A percentile compares a stretch with the other conserved stretches of the same genome.
phyloP scores from a whole-genome alignment of 352 stramenopile species.

The Nothophytophthora sp. region DNA sequence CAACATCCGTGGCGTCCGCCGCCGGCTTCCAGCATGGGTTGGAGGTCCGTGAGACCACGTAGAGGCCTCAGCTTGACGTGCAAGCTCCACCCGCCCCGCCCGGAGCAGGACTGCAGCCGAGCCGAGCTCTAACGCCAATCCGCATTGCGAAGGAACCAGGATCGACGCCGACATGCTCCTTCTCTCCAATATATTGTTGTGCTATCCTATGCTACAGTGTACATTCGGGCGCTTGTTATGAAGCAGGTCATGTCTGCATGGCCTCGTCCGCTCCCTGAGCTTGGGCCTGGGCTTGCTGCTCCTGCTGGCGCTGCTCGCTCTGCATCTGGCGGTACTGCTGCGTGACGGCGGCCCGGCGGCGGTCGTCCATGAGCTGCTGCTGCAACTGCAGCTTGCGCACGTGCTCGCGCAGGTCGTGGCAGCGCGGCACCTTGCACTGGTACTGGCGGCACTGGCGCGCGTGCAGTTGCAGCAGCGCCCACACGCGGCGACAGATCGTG shows the following conservation, averaged over 20 bases:
- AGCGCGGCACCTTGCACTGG: constrained; percentile 96
- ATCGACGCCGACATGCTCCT: too few relatives aligned
- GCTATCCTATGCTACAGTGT: constrained; percentile 46
- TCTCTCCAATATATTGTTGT: constrained; percentile 13
- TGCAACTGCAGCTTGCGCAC: constrained; percentile 96
- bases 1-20: too few relatives aligned
- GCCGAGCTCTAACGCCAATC: too few relatives aligned
- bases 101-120: too few relatives aligned
- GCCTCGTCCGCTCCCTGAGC: constrained; percentile 39
- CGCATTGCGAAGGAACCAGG: too few relatives aligned
- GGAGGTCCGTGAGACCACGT: too few relatives aligned
- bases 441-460: constrained; percentile 94
- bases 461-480: constrained; percentile 97
- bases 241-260: constrained; percentile 32
- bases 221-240: constrained; percentile 19
- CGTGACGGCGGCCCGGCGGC: constrained; percentile 88
- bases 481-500: constrained; percentile 96
- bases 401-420: constrained; percentile 95
- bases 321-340: constrained; percentile 89
- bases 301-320: constrained; percentile 43
- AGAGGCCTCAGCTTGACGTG: too few relatives aligned
- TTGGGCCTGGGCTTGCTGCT: constrained; percentile 26
- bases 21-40: too few relatives aligned
- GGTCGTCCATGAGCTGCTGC: constrained; percentile 98
- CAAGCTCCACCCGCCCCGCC: too few relatives aligned